These are phyloP conservation scores for Orbilia quercus DNA, from an alignment of 2,329 filamentous ascomycete genomes.

Conservation along the genomic window DNA sequence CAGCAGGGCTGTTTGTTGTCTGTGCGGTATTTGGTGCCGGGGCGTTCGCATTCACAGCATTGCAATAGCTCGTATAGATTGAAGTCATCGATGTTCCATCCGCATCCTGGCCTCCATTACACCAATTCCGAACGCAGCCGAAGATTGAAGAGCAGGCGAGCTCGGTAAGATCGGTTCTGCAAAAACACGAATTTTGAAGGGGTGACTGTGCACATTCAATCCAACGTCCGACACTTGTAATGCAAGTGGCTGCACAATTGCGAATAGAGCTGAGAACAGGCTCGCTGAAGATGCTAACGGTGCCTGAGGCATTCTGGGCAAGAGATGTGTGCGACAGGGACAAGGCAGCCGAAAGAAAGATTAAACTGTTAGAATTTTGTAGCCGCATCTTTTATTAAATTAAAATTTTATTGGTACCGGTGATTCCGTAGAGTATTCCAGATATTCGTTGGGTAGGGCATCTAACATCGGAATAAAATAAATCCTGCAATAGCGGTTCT, in stretches of 20 bases:
- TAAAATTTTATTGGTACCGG: too few species aligned
- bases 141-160: slow-evolving; percentile 14
- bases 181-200: slow-evolving; percentile 26
- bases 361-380: not conserved
- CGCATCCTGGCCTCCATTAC: slow-evolving; percentile 14
- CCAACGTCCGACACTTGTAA: not conserved
- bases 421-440: too few species aligned
- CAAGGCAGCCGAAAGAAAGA: not conserved
- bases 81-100: slow-evolving; percentile 25
- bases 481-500: too few species aligned
- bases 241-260: slow-evolving; percentile 26
- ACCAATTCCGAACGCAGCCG: not conserved
- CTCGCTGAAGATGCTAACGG: slow-evolving; percentile 9
- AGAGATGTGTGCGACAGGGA: not conserved
- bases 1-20: slow-evolving; percentile 3
- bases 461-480: too few species aligned
- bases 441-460: too few species aligned
- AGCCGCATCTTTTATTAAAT: not conserved
- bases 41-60: not conserved
- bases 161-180: slow-evolving; percentile 43
- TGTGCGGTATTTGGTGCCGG: slow-evolving; percentile 5
- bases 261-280: slow-evolving; percentile 11
- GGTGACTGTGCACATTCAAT: slow-evolving; percentile 21
- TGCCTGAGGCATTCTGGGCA: slow-evolving; percentile 13
- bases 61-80: slow-evolving; percentile 31